Percentiles rank a stretch among this genome's conserved stretches.
Conservation (phyloP, 2,329 filamentous ascomycete species). For the Metarhizium robertsii region DNA sequence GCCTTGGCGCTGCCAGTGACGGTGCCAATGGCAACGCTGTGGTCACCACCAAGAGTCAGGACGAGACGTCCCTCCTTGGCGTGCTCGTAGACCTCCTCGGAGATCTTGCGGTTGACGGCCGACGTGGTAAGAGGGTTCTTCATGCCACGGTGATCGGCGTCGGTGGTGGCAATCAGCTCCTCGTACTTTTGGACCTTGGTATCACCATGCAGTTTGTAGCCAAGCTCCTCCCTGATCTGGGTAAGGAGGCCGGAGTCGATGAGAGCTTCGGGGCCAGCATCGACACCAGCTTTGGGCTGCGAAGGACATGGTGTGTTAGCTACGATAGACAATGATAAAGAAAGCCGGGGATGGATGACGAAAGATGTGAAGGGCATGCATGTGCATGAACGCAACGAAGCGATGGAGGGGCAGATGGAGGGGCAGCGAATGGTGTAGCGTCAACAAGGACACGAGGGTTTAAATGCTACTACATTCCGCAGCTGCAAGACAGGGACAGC, state of each 20-base stretch:
- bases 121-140: conserved; percentile 85
- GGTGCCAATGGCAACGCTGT: conserved; percentile 92
- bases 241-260: conserved; percentile 80
- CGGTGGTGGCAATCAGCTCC: conserved; percentile 59
- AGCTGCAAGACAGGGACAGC: neutral
- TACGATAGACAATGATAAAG: neutral
- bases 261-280: conserved; percentile 79
- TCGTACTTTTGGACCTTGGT: conserved; percentile 72
- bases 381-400: neutral
- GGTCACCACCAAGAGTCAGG: conserved; percentile 89
- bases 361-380: neutral
- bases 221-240: conserved; percentile 75
- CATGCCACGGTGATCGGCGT: conserved; percentile 83
- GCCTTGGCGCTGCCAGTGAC: conserved; percentile 82
- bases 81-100: conserved; percentile 79
- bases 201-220: conserved; percentile 82
- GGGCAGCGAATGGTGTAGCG: neutral
- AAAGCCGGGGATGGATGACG: neutral
- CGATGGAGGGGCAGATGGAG: conserved; percentile 1
- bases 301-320: conserved; percentile 1
- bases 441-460: neutral
- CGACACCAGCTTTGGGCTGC: conserved; percentile 83
- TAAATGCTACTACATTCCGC: neutral
- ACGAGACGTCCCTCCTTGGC: conserved; percentile 77
- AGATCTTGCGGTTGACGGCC: conserved; percentile 71